These are phyloP conservation scores for Bruguiera hainesii DNA, from an alignment of 441 rosid species.

Conservation along the genomic window DNA sequence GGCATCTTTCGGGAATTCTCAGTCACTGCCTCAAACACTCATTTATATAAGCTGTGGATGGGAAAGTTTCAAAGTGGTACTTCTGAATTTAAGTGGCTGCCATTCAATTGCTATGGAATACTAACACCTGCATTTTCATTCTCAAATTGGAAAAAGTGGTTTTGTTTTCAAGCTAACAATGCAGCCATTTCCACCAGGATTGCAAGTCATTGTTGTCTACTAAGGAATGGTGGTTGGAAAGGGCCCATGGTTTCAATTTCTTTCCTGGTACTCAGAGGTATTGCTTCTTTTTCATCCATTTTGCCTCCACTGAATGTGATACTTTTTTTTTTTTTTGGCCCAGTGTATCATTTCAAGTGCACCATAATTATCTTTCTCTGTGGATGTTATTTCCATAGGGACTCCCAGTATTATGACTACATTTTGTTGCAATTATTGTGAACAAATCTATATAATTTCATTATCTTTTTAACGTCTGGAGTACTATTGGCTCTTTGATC, in stretches of 20 bases:
- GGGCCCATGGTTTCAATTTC: conserved; percentile 90
- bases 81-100: conserved; percentile 15
- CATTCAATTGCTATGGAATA: conserved; percentile 5
- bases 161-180: conserved; percentile 20
- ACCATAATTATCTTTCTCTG: not conserved
- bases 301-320: not conserved
- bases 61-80: conserved; percentile 95
- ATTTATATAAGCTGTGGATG: conserved; percentile 96
- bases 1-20: conserved; percentile 35
- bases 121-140: conserved; percentile 11
- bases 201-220: conserved; percentile 69
- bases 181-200: conserved; percentile 43
- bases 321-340: not conserved
- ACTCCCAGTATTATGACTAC: not conserved
- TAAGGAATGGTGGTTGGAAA: conserved; percentile 71
- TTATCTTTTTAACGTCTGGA: not conserved
- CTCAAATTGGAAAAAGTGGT: not conserved
- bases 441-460: not conserved
- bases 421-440: not conserved
- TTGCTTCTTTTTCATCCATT: not conserved
- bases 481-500: not conserved
- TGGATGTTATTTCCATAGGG: too few species aligned
- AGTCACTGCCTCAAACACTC: conserved; percentile 67
- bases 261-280: conserved; percentile 95
- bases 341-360: not conserved